Base-by-base conservation (phyloP, 768 basidiomycete genomes). In the Lactarius sp. region DNA sequence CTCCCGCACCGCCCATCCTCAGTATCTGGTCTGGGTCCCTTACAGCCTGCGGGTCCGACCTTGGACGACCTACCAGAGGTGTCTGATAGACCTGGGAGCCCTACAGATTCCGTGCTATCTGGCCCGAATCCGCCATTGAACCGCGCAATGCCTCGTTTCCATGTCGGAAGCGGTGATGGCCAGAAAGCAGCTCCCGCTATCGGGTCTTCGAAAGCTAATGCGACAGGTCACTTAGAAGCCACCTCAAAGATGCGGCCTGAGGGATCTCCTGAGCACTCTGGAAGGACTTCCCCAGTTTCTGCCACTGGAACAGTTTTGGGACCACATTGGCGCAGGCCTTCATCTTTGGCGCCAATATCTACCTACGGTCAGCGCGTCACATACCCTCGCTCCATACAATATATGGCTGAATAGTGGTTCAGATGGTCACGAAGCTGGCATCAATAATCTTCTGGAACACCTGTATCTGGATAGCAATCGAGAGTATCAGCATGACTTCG, bases 351-450 rank as follows among this genome's bases (percentile, higher is more conserved):
- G 16, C 83, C 86, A 0, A 86, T 90, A 31, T 87, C 87, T 2
- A 85, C 83, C 2, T 89, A 90, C 68, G 90, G 90, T 90, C 69
- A 52, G 82, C 72, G 9, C 14, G 8, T 7, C 13, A 6, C n/a
- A 12, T 27, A 8, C 20, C 14, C 41, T 22, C 18, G 27, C 16
- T 37, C n/a, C 36, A 34, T 27, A 41, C 16, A 39, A 33, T 34
- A 33, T 7, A 46, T 34, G 20, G 20, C 56, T 60, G 42, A 51
- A 41, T 61, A 10, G 31, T 41, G 46, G 50, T 64, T 36, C 69
- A 94, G 95, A 97, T 68, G 90, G 90, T 0, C 90, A 90, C 70
- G 96, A 98, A 70, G 86, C 90, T 50, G 91, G 89, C 9, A 92
- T 98, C 69, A 89, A 83, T 70, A 90, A 90, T 54, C 78, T 98